Evolutionary conservation across 106 monocot species (phyloP), one percentile per base, ranked within the genome.

Genomic region (Posidonia australis): DNA sequence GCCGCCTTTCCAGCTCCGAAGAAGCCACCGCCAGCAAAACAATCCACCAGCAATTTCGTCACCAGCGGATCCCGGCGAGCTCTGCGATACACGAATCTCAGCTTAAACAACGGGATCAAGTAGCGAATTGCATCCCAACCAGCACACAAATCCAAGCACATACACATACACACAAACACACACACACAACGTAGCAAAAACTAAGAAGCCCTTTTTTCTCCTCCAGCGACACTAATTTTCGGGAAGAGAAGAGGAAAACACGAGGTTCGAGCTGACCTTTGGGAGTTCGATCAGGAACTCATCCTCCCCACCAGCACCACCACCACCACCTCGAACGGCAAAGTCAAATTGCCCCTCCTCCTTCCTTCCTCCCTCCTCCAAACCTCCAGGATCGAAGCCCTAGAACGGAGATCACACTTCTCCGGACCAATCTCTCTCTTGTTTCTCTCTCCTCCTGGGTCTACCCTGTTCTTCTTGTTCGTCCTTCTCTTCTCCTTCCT

Each of bases 51-150:
- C 46, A 7, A 13, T 48, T 36, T 0, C 32, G 25, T 10, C 36
- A 64, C 61, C n/a, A n/a, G n/a, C n/a, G n/a, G n/a, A n/a, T n/a
- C n/a, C n/a, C 41, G n/a, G n/a, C 23, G 11, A 64, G 9, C 47
- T 25, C 44, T 18, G 27, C 47, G 21, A 14, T 29, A 41, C 10
- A 36, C 28, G 30, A 44, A 20, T 21, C 12, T 43, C 17, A 62
- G 20, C 36, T 43, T 43, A 20, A 43, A 62, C n/a, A 17, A 19
- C n/a, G 14, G 44, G 61, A 62, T 62, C 61, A 43, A 19, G 61
- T 42, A 43, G 9, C 61, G 55, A 62, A 62, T 62, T 62, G 9
- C 19, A 43, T 23, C 61, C 61, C 43, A 62, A 62, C 3, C 60
- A n/a, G 13, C 31, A 58, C 36, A 22, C 3, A 18, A 42, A 22